A percentile compares a stretch with the other conserved stretches of the same genome.
Evolutionary conservation across 208 protist genomes (phyloP).

Genomic region (Leptomonas seymouri): DNA sequence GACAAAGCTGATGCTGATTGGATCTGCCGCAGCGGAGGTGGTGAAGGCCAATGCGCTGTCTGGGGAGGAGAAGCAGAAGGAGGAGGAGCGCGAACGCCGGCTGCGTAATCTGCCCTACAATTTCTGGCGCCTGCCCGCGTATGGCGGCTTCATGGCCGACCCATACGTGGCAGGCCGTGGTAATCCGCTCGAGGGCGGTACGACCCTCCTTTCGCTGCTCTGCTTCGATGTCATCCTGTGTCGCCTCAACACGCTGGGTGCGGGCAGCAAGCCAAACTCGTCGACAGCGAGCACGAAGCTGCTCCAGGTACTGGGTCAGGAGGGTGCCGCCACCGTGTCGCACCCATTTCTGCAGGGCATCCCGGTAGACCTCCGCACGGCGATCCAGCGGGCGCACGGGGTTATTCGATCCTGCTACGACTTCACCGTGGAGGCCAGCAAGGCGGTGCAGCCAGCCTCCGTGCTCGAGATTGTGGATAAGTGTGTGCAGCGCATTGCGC

Average conservation of each 20-base stretch:
- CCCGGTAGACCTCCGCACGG: slow-evolving; percentile 30
- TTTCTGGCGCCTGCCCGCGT: slow-evolving; percentile 64
- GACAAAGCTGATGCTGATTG: slow-evolving; percentile 70
- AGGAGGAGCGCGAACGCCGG: slow-evolving; percentile 40
- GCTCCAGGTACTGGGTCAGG: slow-evolving; percentile 30
- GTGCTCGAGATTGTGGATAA: slow-evolving; percentile 38
- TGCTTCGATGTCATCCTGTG: slow-evolving; percentile 51
- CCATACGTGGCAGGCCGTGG: slow-evolving; percentile 58
- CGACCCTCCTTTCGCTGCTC: slow-evolving; percentile 35
- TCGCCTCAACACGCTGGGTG: slow-evolving; percentile 54
- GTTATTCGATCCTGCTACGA: slow-evolving; percentile 42
- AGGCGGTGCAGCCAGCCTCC: slow-evolving; percentile 33
- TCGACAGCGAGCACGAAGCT: slow-evolving; percentile 28
- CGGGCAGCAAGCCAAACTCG: slow-evolving; percentile 2
- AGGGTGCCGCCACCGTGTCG: slow-evolving; percentile 28
- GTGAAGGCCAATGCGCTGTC: slow-evolving; percentile 36
- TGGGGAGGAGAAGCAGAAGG: slow-evolving; percentile 30
- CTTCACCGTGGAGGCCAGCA: slow-evolving; percentile 34
- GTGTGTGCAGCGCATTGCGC: slow-evolving; percentile 32
- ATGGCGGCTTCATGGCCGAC: slow-evolving; percentile 63
- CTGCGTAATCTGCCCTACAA: slow-evolving; percentile 36
- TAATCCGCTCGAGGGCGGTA: slow-evolving; percentile 49
- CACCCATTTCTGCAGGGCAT: slow-evolving; percentile 43
- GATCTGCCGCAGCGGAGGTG: slow-evolving; percentile 43
- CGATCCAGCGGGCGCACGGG: slow-evolving; percentile 47